Base-by-base conservation (phyloP, 768 basidiomycete genomes). In the Tylopilus balloui region DNA sequence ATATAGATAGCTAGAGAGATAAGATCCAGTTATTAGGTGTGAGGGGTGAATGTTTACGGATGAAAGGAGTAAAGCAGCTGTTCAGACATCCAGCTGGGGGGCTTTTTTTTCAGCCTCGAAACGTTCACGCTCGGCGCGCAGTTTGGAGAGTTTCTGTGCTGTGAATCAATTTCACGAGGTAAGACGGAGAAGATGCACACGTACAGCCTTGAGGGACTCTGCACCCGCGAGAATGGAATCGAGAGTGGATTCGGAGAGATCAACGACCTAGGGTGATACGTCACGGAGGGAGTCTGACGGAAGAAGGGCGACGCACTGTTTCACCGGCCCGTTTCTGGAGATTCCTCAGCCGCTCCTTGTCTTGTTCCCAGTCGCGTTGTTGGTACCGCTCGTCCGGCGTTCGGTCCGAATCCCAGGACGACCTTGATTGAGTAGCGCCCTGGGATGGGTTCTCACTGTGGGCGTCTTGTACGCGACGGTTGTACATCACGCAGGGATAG, bases 201-300 rank as follows among this genome's bases (percentile, higher is more conserved):
- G 52, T 52, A 86, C 84, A 14, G 69, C 68, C 68, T 83, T 86
- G 47, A 88, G 67, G 27, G 73, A 68, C 57, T 85, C 78, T 40
- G 84, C 74, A 1, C 75, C 78, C 20, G 65, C 61, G 43, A 86
- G 63, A 36, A 86, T 73, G 19, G 76, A 73, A 38, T 85, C 84
- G 15, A 88, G 75, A 0, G 84, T 82, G 14, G 76, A 73, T 61
- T 88, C 86, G 3, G 85, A 85, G 50, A 86, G 60, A 43, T 85
- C 83, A 8, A 70, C 68, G 69, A 83, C 76, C 86, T 55, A 39
- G 23, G 39, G 20, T 4, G n/a, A 54, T 12, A 19, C 19, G 23
- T 44, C 36, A 34, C 37, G 14, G 19, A 6, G 35, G 12, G 14
- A 19, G 3, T 36, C 35, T 9, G 10, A 11, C 9, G 5, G 35